These are phyloP conservation scores for Trichoderma oligosporum DNA, from an alignment of 2,329 filamentous ascomycete genomes.

Conservation along the genomic window DNA sequence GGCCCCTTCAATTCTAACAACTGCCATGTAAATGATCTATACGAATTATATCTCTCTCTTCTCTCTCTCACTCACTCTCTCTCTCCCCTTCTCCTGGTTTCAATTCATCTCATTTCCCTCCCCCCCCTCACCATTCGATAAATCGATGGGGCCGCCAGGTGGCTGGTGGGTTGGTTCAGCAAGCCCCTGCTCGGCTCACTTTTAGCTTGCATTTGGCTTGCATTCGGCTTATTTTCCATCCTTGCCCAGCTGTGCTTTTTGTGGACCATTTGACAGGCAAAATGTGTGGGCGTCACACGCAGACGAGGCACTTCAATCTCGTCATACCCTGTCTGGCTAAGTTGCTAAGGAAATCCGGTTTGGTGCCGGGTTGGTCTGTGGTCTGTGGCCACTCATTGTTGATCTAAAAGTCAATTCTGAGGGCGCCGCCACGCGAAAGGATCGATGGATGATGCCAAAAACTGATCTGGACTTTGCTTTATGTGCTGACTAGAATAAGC, in stretches of 20 bases:
- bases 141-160: neutral
- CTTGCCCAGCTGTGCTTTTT: constrained; percentile 18
- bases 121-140: constrained; percentile 18
- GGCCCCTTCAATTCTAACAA: neutral
- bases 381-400: neutral
- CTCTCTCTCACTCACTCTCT: neutral
- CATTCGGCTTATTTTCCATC: constrained; percentile 7
- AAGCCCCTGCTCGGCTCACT: neutral
- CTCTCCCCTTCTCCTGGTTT: constrained; percentile 1
- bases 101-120: constrained; percentile 19
- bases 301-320: constrained; percentile 14
- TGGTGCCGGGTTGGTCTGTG: neutral
- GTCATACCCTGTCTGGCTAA: constrained; percentile 13
- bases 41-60: neutral
- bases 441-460: neutral
- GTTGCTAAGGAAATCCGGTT: too few relatives aligned
- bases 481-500: neutral
- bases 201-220: constrained; percentile 5
- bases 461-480: neutral
- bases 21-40: too few relatives aligned
- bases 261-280: constrained; percentile 11
- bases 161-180: constrained; percentile 5
- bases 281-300: constrained; percentile 14
- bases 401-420: neutral
- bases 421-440: neutral